These are phyloP conservation scores for Polymyxa betae DNA, from an alignment of 208 protist genomes.

Conservation along the genomic window DNA sequence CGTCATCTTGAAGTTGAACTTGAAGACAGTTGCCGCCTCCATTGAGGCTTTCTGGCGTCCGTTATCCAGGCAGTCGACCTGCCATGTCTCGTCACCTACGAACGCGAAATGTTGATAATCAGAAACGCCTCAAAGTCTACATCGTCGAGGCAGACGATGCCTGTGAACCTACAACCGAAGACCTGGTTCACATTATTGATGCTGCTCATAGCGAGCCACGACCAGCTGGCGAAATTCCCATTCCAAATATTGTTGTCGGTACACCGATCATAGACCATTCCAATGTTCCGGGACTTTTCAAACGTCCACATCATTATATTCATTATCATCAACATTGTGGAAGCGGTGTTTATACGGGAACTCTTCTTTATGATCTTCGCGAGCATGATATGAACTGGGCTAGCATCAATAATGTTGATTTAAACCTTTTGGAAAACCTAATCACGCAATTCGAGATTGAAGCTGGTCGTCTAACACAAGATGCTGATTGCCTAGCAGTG, in stretches of 20 bases:
- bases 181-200: constrained; percentile 15
- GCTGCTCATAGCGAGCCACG: neutral
- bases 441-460: constrained; percentile 38
- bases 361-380: constrained; percentile 2
- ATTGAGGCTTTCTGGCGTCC: too few species aligned
- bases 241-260: neutral
- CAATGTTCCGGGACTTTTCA: neutral
- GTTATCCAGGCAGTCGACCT: neutral
- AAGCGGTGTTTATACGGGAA: neutral
- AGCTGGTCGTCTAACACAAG: neutral
- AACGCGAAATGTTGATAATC: constrained; percentile 17
- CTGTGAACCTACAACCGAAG: neutral
- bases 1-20: too few species aligned
- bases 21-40: too few species aligned
- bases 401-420: neutral
- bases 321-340: constrained; percentile 50
- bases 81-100: constrained; percentile 56
- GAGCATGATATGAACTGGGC: constrained; percentile 5
- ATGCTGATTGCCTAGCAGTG: neutral
- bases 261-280: neutral
- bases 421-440: neutral
- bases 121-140: neutral
- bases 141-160: constrained; percentile 31
- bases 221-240: neutral
- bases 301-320: constrained; percentile 48